phyloP scores from a whole-genome alignment of 306 rosid genomes.

The Alnus glutinosa region DNA sequence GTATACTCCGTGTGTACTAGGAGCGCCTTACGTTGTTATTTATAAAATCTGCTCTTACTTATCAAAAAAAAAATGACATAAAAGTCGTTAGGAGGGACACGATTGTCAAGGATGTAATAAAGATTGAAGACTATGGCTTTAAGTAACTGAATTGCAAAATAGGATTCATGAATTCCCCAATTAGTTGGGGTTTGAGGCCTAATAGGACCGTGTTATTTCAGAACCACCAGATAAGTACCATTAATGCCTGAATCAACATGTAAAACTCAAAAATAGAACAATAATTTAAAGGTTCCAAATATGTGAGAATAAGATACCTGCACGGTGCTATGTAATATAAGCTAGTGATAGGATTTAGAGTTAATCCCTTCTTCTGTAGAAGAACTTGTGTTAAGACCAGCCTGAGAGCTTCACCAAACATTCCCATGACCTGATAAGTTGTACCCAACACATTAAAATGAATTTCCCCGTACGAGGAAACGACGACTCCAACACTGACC shows the following conservation, averaged over 20 bases:
- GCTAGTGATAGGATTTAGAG: slow-evolving; percentile 88
- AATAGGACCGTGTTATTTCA: not conserved
- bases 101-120: not conserved
- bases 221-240: not conserved
- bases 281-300: not conserved
- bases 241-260: not conserved
- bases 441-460: slow-evolving; percentile 91
- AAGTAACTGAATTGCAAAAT: not conserved
- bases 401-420: slow-evolving; percentile 94
- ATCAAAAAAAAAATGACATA: not conserved
- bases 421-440: slow-evolving; percentile 87
- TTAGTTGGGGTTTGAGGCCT: not conserved
- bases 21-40: no score
- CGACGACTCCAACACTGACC: slow-evolving; percentile 93
- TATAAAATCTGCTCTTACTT: no score
- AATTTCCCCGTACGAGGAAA: slow-evolving; percentile 96
- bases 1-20: no score
- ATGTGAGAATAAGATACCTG: slow-evolving; percentile 58
- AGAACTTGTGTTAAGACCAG: slow-evolving; percentile 98
- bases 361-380: slow-evolving; percentile 94
- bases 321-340: slow-evolving; percentile 95
- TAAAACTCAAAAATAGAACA: not conserved
- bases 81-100: not conserved
- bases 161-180: not conserved
- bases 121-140: not conserved